A percentile compares a stretch with the other conserved stretches of the same genome.
Evolutionary conservation across 768 basidiomycete species (phyloP).

Genomic region (Tylopilus balloui): DNA sequence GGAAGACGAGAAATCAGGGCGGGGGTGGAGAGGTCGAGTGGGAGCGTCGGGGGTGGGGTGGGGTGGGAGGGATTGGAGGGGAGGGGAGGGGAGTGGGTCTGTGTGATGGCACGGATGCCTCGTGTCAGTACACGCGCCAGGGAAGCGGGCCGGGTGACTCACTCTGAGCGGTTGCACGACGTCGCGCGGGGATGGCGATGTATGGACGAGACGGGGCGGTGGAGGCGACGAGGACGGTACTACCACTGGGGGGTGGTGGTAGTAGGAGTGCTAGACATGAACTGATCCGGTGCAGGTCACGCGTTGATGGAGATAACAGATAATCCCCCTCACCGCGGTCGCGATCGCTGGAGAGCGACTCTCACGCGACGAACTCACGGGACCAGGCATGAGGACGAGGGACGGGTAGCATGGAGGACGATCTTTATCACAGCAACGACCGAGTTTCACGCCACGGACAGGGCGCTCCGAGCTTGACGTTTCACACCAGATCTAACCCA

Average conservation of each 20-base stretch:
- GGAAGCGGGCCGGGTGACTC: constrained; percentile 17
- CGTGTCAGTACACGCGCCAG: constrained; percentile 52
- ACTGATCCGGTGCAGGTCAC: background rate
- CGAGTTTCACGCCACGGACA: background rate
- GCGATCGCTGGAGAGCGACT: background rate
- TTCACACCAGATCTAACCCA: no score
- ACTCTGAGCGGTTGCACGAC: no score
- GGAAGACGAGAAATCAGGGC: no score
- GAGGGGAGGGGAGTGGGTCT: constrained; percentile 24
- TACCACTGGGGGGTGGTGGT: background rate
- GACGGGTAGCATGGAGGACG: background rate
- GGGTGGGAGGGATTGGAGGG: constrained; percentile 11
- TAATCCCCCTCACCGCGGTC: background rate
- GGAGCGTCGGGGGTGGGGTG: no score
- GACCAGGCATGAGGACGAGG: no score
- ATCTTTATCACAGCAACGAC: background rate
- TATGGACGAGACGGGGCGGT: no score
- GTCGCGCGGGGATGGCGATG: no score
- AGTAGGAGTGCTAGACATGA: background rate
- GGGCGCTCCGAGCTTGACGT: background rate
- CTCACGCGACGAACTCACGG: no score
- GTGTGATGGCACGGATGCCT: constrained; percentile 47
- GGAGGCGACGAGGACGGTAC: background rate
- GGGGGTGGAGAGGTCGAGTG: no score
- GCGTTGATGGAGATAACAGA: background rate